Evolutionary conservation across 441 rosid species (phyloP).

Genomic region (Rhodomyrtus psidioides): DNA sequence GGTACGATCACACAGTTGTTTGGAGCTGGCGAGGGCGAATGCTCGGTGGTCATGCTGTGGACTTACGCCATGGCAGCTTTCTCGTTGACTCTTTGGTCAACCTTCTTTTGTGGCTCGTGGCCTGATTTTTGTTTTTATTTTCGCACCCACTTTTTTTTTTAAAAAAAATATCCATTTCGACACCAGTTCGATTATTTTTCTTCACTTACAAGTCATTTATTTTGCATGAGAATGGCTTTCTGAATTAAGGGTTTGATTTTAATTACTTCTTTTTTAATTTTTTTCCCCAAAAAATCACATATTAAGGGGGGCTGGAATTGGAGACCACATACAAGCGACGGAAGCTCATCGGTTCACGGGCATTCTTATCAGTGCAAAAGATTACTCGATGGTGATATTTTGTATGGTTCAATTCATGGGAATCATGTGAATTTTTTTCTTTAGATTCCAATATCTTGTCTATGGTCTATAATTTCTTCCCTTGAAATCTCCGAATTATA

Average conservation of each 20-base stretch:
- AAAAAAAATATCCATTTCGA: not conserved
- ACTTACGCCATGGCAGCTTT: slow-evolving; percentile 38
- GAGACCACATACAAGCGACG: too few relatives aligned
- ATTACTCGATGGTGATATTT: not conserved
- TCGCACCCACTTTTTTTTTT: not conserved
- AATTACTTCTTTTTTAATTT: not conserved
- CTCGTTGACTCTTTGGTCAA: slow-evolving; percentile 46
- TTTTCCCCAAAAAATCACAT: not conserved
- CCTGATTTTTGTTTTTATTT: slow-evolving; percentile 13
- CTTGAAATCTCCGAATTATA: not conserved
- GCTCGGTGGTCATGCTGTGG: slow-evolving; percentile 51
- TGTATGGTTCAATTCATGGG: not conserved
- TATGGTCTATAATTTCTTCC: not conserved
- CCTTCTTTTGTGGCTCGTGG: slow-evolving; percentile 36
- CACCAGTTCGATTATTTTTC: too few relatives aligned
- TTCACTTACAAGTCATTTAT: too few relatives aligned
- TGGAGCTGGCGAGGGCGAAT: slow-evolving; percentile 44
- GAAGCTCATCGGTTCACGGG: not conserved
- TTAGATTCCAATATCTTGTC: not conserved
- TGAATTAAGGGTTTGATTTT: not conserved
- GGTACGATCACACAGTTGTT: slow-evolving; percentile 47
- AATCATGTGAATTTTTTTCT: not conserved
- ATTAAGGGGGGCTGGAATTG: too few relatives aligned
- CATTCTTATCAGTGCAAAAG: not conserved
- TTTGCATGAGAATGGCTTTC: not conserved